phyloP scores from a whole-genome alignment of 2,329 filamentous ascomycete genomes.

The Pestalotiopsis sp. region DNA sequence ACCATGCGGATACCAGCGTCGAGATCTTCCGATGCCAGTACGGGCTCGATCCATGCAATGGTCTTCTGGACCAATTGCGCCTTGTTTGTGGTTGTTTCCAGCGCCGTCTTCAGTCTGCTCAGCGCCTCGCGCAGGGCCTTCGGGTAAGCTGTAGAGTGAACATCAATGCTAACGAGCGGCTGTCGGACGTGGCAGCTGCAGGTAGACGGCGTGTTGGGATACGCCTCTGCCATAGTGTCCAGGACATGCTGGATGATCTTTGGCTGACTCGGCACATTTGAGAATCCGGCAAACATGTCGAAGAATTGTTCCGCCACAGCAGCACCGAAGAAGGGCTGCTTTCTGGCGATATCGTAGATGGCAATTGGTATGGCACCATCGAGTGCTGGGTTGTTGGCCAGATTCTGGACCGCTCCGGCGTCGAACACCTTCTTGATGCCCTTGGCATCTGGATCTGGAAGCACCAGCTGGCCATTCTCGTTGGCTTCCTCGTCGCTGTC shows the following conservation, averaged over 20 bases:
- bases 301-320: conserved; percentile 76
- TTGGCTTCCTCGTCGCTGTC: conserved; percentile 45
- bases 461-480: conserved; percentile 37
- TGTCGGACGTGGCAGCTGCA: conserved; percentile 71
- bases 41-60: conserved; percentile 53
- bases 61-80: conserved; percentile 48
- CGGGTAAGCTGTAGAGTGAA: conserved; percentile 70
- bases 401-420: conserved; percentile 44
- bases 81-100: conserved; percentile 47
- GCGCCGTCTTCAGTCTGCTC: conserved; percentile 54
- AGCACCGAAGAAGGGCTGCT: conserved; percentile 69
- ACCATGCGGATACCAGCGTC: conserved; percentile 58
- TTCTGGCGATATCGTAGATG: conserved; percentile 84
- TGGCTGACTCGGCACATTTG: conserved; percentile 60
- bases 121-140: conserved; percentile 67
- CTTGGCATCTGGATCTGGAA: conserved; percentile 45
- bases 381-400: conserved; percentile 77
- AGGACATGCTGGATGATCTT: conserved; percentile 75
- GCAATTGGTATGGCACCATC: conserved; percentile 92
- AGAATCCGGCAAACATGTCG: conserved; percentile 72
- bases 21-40: conserved; percentile 48
- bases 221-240: conserved; percentile 58
- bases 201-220: conserved; percentile 62
- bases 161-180: conserved; percentile 65
- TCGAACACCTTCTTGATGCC: conserved; percentile 45